Evolutionary conservation across 805 yeast species (phyloP), one percentile per base, ranked within the genome.

Genomic region (Saccharomycopsis sp.): DNA sequence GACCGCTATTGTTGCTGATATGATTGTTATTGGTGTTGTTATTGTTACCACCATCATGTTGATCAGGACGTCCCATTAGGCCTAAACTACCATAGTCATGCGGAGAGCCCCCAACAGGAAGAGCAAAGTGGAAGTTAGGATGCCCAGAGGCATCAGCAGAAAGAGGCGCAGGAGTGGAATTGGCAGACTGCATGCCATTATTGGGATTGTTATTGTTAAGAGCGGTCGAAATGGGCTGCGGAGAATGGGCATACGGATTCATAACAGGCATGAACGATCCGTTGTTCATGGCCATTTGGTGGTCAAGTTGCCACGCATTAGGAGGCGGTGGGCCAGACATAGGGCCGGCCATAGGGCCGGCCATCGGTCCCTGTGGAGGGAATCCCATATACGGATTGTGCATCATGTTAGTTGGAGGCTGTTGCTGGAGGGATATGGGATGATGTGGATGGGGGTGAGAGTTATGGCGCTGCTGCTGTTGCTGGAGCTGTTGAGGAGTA

Each of bases 371-470:
- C 16, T 24, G 15, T 8, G 52, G 56, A n/a, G 52, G 41, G 4
- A 24, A 24, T 21, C 34, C 56, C 20, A 51, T 44, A 20, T 29
- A 29, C 37, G 37, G 37, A 12, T 29, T 29, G 12, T 29, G 37
- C 37, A 29, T 29, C 48, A 44, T 44, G 48, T 44, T n/a, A 18
- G 48, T 20, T 5, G 18, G 48, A 8, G 18, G 12, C 21, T 44
- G 48, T 44, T 44, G 48, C 44, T 37, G 44, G n/a, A 37, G 44
- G n/a, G n/a, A n/a, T n/a, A 18, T 21, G 21, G 55, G 40, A 15
- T 29, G 52, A 24, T 8, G 53, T 9, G 56, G 51, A 47, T 16
- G 51, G 24, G 37, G 51, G 1, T 46, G 55, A 4, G 44, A 24
- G 15, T 53, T 12, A 2, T 18, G 21, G 7, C 23, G 37, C 20